Base-by-base conservation (phyloP, 2,329 filamentous ascomycete genomes). In the Colletotrichum chlorophyti region DNA sequence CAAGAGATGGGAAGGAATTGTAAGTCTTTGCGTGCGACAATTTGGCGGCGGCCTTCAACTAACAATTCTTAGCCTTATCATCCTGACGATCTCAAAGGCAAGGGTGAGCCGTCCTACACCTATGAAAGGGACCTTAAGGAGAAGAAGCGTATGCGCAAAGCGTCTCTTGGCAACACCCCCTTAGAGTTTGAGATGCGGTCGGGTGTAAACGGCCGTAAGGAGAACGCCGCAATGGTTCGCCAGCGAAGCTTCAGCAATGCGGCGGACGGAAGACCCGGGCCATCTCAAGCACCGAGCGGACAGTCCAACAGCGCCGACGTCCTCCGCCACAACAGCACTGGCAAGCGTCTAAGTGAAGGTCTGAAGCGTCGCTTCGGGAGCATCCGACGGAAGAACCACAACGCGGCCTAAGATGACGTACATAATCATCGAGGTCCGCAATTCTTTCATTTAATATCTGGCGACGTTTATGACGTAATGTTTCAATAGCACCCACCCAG, bases 61-160 rank as follows among this genome's bases (percentile, higher is more conserved):
- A 29, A 62, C 62, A 34, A 3, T 3, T n/a, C 24, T 3, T 59
- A 87, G 84, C 69, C 84, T 65, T 95, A 96, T 71, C 84, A 85
- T 53, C 87, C 89, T 6, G 84, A 90, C 40, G 91, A 96, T 68
- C 81, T 91, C 62, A 93, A 94, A 72, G 91, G 91, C 67, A 92
- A 95, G 74, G 90, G 90, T 40, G 90, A 94, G 69, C 90, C 91
- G 3, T 86, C 84, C 2, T 95, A 84, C 74, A 84, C 86, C 7
- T 81, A 89, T 29, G 91, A 94, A 66, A 84, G 84, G 62, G 83
- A 85, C 1, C 74, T 87, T 19, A 90, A 90, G 70, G 81, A 83
- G 23, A 80, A 85, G 68, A 84, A 83, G 67, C 61, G 58, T 23
- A 51, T 69, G 65, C 69, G 68, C 54, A 66, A 66, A 34, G 53